These are phyloP conservation scores for Hypomyces perniciosus DNA, from an alignment of 2,329 filamentous ascomycete genomes.

Conservation along the genomic window DNA sequence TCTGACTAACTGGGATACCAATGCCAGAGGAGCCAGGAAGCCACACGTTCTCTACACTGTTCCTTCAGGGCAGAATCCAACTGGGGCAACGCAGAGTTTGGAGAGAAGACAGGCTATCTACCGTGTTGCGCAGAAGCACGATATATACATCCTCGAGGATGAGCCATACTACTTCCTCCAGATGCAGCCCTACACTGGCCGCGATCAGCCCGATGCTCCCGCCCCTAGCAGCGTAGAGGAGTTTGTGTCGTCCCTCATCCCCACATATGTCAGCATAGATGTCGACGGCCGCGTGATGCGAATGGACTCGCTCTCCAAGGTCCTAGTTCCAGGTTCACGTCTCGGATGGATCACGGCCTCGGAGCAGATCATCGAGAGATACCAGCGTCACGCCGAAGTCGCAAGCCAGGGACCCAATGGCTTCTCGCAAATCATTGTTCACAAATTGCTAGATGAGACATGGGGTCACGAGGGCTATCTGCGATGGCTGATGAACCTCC, in stretches of 20 bases:
- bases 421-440: slow-evolving; percentile 75
- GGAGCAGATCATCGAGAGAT: slow-evolving; percentile 77
- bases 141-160: slow-evolving; percentile 83
- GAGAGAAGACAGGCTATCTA: slow-evolving; percentile 69
- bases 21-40: slow-evolving; percentile 38
- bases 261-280: slow-evolving; percentile 74
- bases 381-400: slow-evolving; percentile 74
- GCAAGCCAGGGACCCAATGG: slow-evolving; percentile 82
- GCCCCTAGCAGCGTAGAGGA: slow-evolving; percentile 58
- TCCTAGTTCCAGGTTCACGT: slow-evolving; percentile 74
- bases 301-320: slow-evolving; percentile 90
- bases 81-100: slow-evolving; percentile 70
- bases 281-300: slow-evolving; percentile 82
- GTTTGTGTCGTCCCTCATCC: slow-evolving; percentile 58
- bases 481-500: slow-evolving; percentile 78
- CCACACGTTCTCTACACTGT: slow-evolving; percentile 55
- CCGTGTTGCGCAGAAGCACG: slow-evolving; percentile 72
- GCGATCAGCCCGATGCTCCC: slow-evolving; percentile 43
- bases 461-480: slow-evolving; percentile 93
- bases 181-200: slow-evolving; percentile 67
- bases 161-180: slow-evolving; percentile 95
- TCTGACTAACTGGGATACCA: slow-evolving; percentile 44
- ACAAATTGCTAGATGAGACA: slow-evolving; percentile 84
- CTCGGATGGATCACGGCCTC: slow-evolving; percentile 86
- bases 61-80: slow-evolving; percentile 82